A percentile compares a stretch with the other conserved stretches of the same genome.
Conservation (phyloP, 2,329 filamentous ascomycete species). For the Aspergillus tamarii region DNA sequence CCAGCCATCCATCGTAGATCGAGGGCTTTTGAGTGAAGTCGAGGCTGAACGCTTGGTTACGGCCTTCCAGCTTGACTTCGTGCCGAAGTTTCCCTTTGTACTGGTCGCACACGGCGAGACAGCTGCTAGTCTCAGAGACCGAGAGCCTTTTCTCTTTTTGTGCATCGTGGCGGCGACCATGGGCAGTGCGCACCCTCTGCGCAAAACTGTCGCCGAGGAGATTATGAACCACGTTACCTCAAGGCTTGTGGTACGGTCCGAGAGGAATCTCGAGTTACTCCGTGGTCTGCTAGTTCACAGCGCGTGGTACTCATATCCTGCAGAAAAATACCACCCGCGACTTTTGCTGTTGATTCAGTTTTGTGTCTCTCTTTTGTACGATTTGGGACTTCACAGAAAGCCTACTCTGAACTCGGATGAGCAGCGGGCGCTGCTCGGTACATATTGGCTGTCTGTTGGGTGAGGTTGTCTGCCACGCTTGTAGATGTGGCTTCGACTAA, state of each 20-base stretch:
- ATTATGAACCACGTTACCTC: neutral
- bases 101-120: neutral
- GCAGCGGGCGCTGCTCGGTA: neutral
- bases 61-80: neutral
- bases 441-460: neutral
- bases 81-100: neutral
- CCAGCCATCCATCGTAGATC: neutral
- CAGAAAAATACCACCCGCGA: slow-evolving; percentile 25
- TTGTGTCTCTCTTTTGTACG: slow-evolving; percentile 18
- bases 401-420: neutral
- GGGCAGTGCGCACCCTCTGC: neutral
- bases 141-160: neutral
- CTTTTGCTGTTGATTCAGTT: slow-evolving; percentile 28
- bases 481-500: neutral
- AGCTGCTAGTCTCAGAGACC: neutral
- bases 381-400: neutral
- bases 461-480: neutral
- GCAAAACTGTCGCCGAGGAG: neutral
- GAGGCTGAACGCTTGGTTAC: neutral
- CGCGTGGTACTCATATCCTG: slow-evolving; percentile 30
- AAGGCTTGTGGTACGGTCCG: slow-evolving; percentile 21
- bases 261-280: slow-evolving; percentile 29
- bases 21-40: neutral
- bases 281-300: slow-evolving; percentile 25
- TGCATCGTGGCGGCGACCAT: neutral